Percentiles rank a stretch among this genome's conserved stretches.
Evolutionary conservation across 257 asterid species (phyloP).

Genomic region (Eucommia ulmoides): DNA sequence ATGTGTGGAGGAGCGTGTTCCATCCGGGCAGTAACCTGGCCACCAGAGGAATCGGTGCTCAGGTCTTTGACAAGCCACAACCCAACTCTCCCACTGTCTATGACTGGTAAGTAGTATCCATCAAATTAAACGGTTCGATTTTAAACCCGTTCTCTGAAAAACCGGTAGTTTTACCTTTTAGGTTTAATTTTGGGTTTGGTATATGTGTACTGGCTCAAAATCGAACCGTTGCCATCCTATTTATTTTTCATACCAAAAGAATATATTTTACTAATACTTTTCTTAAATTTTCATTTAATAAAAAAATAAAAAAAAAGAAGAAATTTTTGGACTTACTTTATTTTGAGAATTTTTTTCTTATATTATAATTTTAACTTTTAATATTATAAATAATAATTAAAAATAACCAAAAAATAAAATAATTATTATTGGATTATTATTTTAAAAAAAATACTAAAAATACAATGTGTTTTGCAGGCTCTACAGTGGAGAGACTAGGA

Average conservation of each 20-base stretch:
- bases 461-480: constrained; percentile 32
- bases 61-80: constrained; percentile 69
- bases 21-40: constrained; percentile 89
- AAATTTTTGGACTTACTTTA: not conserved
- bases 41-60: constrained; percentile 55
- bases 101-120: constrained; percentile 52
- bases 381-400: not conserved
- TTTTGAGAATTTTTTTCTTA: not conserved
- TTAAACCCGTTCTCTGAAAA: too few relatives aligned
- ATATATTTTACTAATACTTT: not conserved
- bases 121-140: too few relatives aligned
- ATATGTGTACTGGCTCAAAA: too few relatives aligned
- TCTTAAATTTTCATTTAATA: not conserved
- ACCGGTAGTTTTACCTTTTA: not conserved
- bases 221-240: not conserved
- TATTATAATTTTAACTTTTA: not conserved
- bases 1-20: constrained; percentile 98
- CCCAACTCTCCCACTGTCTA: constrained; percentile 92
- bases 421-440: not conserved
- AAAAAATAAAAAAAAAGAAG: not conserved
- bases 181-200: too few relatives aligned
- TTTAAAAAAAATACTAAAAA: not conserved
- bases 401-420: not conserved
- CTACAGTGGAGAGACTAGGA: constrained; percentile 78
- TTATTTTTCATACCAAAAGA: not conserved